Percentiles rank a stretch among this genome's conserved stretches.
phyloP scores from a whole-genome alignment of 2,329 filamentous ascomycete genomes.

The Chrysosporium queenslandicum region DNA sequence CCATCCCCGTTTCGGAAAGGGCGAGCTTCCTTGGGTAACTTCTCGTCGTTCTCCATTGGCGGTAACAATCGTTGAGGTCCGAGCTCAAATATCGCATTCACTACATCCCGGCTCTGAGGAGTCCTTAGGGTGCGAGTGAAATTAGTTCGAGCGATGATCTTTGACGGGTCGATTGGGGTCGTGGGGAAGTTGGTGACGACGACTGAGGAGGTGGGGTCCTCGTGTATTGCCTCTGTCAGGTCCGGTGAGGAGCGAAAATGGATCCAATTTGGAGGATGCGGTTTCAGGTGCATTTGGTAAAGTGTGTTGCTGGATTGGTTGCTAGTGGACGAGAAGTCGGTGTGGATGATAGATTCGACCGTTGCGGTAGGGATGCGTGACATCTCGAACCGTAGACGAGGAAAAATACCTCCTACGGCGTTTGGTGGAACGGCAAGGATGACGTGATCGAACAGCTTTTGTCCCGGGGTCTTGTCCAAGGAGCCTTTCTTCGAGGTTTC shows the following conservation, averaged over 20 bases:
- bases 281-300: constrained; percentile 1
- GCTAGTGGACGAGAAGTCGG: constrained; percentile 20
- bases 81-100: constrained; percentile 39
- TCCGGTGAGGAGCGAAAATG: constrained; percentile 29
- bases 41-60: neutral
- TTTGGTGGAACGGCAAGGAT: constrained; percentile 48
- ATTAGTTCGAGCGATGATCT: constrained; percentile 37
- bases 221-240: constrained; percentile 45
- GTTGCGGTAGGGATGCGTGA: constrained; percentile 39
- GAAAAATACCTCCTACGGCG: constrained; percentile 42
- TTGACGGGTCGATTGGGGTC: constrained; percentile 30
- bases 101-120: constrained; percentile 38
- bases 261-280: constrained; percentile 26
- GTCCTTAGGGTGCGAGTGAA: constrained; percentile 48
- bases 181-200: constrained; percentile 47
- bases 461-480: neutral
- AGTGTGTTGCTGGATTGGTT: neutral
- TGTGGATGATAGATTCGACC: constrained; percentile 43
- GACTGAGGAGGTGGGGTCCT: constrained; percentile 40
- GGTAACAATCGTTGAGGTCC: neutral
- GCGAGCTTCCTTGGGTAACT: neutral
- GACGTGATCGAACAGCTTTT: constrained; percentile 42
- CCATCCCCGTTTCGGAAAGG: constrained; percentile 46
- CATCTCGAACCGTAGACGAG: constrained; percentile 33
- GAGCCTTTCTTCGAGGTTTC: constrained; percentile 1